phyloP scores from a whole-genome alignment of 345 rosid genomes.

The Rhizophora mangle region DNA sequence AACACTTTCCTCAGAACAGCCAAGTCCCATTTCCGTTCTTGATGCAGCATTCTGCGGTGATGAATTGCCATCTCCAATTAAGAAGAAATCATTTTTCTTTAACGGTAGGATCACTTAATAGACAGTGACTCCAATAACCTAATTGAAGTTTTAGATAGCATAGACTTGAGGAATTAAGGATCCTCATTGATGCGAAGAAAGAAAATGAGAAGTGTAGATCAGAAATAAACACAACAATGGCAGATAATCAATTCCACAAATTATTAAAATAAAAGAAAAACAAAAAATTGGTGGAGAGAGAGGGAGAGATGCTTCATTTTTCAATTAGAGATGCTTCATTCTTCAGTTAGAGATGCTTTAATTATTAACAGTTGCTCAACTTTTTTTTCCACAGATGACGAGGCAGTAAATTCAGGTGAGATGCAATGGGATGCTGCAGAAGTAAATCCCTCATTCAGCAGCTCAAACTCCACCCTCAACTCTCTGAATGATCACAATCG shows the following conservation, averaged over 20 bases:
- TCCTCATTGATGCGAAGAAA: too few species aligned
- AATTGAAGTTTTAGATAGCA: background rate
- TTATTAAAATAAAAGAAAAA: too few species aligned
- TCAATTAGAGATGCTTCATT: background rate
- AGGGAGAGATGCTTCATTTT: too few species aligned
- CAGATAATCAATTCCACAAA: too few species aligned
- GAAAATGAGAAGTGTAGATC: too few species aligned
- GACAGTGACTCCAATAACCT: background rate
- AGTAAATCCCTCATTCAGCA: slow-evolving; percentile 21
- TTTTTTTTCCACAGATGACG: slow-evolving; percentile 48
- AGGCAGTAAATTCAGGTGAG: slow-evolving; percentile 37
- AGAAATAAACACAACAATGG: too few species aligned
- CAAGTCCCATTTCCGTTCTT: slow-evolving; percentile 92
- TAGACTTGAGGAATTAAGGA: background rate
- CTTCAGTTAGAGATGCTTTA: background rate
- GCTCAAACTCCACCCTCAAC: slow-evolving; percentile 36
- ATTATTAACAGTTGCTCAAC: slow-evolving; percentile 4
- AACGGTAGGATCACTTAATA: slow-evolving; percentile 45
- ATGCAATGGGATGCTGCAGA: slow-evolving; percentile 39
- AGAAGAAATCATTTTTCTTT: slow-evolving; percentile 57
- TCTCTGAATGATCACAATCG: slow-evolving; percentile 29
- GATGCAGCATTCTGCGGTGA: slow-evolving; percentile 71
- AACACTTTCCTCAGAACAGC: slow-evolving; percentile 60
- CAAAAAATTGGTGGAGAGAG: too few species aligned
- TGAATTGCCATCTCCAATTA: slow-evolving; percentile 80